Conservation (phyloP, 2,329 filamentous ascomycete species). For the Hyphodiscus sp. region DNA sequence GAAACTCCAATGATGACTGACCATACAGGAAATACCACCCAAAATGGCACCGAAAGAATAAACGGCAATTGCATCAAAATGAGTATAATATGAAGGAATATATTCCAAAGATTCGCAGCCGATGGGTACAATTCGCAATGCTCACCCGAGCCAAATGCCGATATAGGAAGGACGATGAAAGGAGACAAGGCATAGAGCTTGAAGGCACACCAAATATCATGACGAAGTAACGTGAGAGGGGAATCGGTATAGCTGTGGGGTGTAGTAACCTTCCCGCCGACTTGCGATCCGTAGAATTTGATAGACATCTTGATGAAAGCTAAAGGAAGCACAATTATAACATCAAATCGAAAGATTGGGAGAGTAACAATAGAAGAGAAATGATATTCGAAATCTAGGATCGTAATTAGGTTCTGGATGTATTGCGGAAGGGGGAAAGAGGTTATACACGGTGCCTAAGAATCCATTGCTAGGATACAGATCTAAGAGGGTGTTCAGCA, state of each 20-base stretch:
- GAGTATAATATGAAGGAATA: conserved; percentile 53
- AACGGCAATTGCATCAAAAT: conserved; percentile 53
- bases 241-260: conserved; percentile 52
- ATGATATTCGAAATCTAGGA: too few relatives aligned
- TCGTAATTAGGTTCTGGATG: too few relatives aligned
- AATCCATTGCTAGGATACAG: too few relatives aligned
- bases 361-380: too few relatives aligned
- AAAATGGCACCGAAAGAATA: conserved; percentile 49
- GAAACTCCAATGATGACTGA: conserved; percentile 33
- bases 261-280: conserved; percentile 50
- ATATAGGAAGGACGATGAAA: conserved; percentile 53
- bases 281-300: conserved; percentile 52
- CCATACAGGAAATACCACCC: conserved; percentile 44
- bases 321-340: background rate
- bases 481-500: too few relatives aligned
- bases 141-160: conserved; percentile 43
- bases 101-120: conserved; percentile 46
- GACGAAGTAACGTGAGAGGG: conserved; percentile 33
- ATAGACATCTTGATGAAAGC: conserved; percentile 31
- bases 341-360: too few relatives aligned
- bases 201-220: conserved; percentile 35
- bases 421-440: too few relatives aligned
- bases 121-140: conserved; percentile 61
- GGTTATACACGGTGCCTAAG: too few relatives aligned
- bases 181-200: conserved; percentile 38